Conservation (phyloP, 192 early-diverging fungal genomes). For the Coemansia aciculifera region DNA sequence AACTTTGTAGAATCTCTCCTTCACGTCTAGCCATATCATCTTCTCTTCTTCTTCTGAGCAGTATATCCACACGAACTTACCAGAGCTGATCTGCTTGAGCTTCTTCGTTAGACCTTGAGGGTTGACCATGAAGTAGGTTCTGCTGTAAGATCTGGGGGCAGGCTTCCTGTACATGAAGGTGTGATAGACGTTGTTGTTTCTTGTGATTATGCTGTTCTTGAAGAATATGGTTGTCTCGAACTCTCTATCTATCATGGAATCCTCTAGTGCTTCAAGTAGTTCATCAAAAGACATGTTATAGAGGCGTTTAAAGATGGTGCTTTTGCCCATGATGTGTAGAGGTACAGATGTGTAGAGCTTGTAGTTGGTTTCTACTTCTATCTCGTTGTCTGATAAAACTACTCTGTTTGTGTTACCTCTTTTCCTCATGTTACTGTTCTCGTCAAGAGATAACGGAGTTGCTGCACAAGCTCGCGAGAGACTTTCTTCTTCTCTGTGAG, state of each 20-base stretch:
- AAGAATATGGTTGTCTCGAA: not conserved
- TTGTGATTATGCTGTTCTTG: not conserved
- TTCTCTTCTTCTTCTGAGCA: constrained; percentile 4
- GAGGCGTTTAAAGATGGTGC: not conserved
- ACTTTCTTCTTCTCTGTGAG: not conserved
- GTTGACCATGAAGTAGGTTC: constrained; percentile 8
- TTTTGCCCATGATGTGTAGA: not conserved
- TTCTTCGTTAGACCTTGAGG: constrained; percentile 6
- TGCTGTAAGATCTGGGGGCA: constrained; percentile 7
- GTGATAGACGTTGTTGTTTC: constrained; percentile 3
- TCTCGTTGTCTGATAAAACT: not conserved
- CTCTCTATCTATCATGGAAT: not conserved
- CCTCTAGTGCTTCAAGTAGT: not conserved
- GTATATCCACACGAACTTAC: constrained; percentile 8
- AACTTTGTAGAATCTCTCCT: not conserved
- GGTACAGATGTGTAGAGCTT: not conserved
- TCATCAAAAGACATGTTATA: not conserved
- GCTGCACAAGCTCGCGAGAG: too few relatives aligned
- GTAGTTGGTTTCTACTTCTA: not conserved
- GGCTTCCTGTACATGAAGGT: constrained; percentile 18
- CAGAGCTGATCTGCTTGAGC: constrained; percentile 9
- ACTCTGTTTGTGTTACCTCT: not conserved
- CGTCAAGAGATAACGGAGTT: too few relatives aligned
- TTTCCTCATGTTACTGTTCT: too few relatives aligned
- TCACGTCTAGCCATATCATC: not conserved